Evolutionary conservation across 2,329 filamentous ascomycete genomes (phyloP), one percentile per base, ranked within the genome.

Genomic region (Hymenoscyphus scutula): DNA sequence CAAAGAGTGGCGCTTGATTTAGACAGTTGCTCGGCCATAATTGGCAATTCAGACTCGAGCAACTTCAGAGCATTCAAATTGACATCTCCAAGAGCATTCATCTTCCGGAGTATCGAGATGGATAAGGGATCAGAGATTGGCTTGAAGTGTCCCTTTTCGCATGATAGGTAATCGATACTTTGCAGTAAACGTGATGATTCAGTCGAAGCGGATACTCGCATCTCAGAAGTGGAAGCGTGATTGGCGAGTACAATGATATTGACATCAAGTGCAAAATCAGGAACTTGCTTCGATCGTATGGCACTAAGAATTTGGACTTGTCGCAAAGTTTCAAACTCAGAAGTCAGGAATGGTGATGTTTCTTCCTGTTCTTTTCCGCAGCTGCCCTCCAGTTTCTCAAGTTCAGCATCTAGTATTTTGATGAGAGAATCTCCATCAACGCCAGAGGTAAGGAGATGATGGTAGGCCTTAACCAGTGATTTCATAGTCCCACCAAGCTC

Each of bases 11-110:
- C 56, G 56, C 64, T 72, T 25, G 69, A 69, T 4, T 45, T 41
- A 1, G 70, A 65, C 37, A 75, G 29, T 51, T 85, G 81, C 53
- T 80, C 79, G 10, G 84, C 84, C 63, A 90, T 77, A 2, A 83
- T 77, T 8, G 86, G 85, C 57, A 90, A 76, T 70, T 92, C 89
- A 1, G 80, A 77, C 73, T 90, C 86, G 0, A 92, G 78, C 19
- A 89, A 79, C 53, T 83, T 80, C 56, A 92, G 76, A 51, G 86
- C 84, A 54, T 81, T 81, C 45, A 92, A 76, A 54, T 78, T 82
- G 0, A 87, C 84, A 27, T 80, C 77, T 13, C 77, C 76, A 19
- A 87, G 74, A 1, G 74, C 76, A 58, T 81, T 77, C 55, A 89
- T 74, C 67, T 82, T 86, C 15, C 78, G 76, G 68, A 90, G 77